A percentile compares a stretch with the other conserved stretches of the same genome.
phyloP scores from a whole-genome alignment of 2,329 filamentous ascomycete species.

The Thermothelomyces thermophilus region DNA sequence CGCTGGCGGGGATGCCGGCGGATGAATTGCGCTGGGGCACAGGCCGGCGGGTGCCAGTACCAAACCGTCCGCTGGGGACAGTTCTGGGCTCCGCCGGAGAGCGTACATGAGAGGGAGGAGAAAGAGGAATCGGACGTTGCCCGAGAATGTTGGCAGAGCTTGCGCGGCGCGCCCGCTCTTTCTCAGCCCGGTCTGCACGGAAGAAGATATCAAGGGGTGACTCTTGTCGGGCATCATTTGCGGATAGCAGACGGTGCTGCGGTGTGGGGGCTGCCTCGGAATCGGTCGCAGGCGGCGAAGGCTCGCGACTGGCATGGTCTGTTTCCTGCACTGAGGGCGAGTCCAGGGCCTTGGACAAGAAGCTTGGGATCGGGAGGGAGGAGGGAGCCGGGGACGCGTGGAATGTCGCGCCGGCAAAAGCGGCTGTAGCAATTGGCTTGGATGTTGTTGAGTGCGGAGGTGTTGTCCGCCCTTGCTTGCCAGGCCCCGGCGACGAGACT shows the following conservation, averaged over 20 bases:
- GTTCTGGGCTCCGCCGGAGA: slow-evolving; percentile 28
- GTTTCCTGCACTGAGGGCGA: slow-evolving; percentile 44
- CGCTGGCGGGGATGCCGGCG: slow-evolving; percentile 58
- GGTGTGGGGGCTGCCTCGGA: slow-evolving; percentile 45
- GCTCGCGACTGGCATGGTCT: slow-evolving; percentile 38
- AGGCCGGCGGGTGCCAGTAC: slow-evolving; percentile 31
- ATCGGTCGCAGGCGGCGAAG: slow-evolving; percentile 48
- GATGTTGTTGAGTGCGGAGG: slow-evolving; percentile 38
- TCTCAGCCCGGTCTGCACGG: slow-evolving; percentile 75
- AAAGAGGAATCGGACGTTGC: slow-evolving; percentile 38
- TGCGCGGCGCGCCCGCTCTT: slow-evolving; percentile 51
- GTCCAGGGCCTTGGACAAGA: slow-evolving; percentile 68
- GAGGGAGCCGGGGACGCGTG: slow-evolving; percentile 91
- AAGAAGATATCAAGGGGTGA: slow-evolving; percentile 90
- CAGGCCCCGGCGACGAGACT: slow-evolving; percentile 37
- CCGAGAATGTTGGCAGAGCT: slow-evolving; percentile 43
- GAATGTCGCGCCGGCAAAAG: slow-evolving; percentile 90
- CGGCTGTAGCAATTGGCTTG: slow-evolving; percentile 44
- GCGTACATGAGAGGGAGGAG: slow-evolving; percentile 39
- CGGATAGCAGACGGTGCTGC: slow-evolving; percentile 31
- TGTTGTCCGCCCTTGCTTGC: slow-evolving; percentile 38
- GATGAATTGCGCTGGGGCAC: slow-evolving; percentile 40
- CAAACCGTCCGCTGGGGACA: slow-evolving; percentile 31
- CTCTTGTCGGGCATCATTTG: slow-evolving; percentile 40
- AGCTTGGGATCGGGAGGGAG: slow-evolving; percentile 82